Percentiles rank a stretch among this genome's conserved stretches.
These are phyloP conservation scores for Colletotrichum lentis DNA, from an alignment of 2,329 filamentous ascomycete species.

Conservation along the genomic window DNA sequence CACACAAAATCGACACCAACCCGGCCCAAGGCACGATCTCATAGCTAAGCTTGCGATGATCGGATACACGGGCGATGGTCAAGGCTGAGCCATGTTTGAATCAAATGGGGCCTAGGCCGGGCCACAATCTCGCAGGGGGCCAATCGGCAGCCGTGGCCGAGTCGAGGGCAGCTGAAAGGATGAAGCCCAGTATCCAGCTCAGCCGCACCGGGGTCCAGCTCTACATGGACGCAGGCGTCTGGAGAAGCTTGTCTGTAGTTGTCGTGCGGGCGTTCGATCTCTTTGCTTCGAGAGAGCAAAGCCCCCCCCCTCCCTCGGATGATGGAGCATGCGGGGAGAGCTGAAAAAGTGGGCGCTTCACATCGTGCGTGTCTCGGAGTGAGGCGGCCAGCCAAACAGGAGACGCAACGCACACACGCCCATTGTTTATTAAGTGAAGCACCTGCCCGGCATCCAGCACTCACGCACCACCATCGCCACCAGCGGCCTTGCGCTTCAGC, in stretches of 20 bases:
- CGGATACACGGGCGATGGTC: background rate
- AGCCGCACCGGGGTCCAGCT: constrained; percentile 22
- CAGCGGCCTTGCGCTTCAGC: constrained; percentile 50
- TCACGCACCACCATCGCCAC: background rate
- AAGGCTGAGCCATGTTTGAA: constrained; percentile 14
- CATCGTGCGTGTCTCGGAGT: background rate
- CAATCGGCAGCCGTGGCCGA: constrained; percentile 19
- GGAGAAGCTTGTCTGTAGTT: background rate
- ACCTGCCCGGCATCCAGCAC: background rate
- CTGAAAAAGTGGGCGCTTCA: constrained; percentile 11
- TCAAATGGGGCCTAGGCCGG: background rate
- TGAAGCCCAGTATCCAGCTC: constrained; percentile 7
- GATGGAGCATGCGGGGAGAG: background rate
- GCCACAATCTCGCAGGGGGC: constrained; percentile 6
- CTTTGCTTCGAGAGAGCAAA: constrained; percentile 14
- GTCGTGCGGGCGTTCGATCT: constrained; percentile 19
- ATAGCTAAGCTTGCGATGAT: constrained; percentile 2
- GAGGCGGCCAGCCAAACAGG: background rate
- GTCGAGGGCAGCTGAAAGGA: constrained; percentile 11
- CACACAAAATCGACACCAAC: constrained; percentile 1
- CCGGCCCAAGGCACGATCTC: background rate
- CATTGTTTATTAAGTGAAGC: constrained; percentile 18
- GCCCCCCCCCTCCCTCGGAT: constrained; percentile 1
- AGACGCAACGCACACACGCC: background rate
- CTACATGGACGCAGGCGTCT: background rate